Percentiles rank a stretch among this genome's conserved stretches.
Conservation (phyloP, 2,329 filamentous ascomycete genomes). For the Ceratocystis ficicola region DNA sequence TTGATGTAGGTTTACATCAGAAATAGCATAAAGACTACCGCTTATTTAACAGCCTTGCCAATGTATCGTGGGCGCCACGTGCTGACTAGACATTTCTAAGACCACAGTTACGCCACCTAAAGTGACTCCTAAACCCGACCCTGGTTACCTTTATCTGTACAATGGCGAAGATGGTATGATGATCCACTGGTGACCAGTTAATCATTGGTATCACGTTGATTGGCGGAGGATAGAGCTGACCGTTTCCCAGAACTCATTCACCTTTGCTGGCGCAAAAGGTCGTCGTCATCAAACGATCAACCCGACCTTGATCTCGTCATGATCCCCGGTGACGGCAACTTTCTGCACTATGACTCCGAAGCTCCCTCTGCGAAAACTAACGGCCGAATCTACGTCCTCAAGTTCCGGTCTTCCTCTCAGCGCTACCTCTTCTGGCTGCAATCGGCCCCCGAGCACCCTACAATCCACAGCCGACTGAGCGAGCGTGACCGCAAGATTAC, state of each 20-base stretch:
- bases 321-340: constrained; percentile 80
- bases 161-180: constrained; percentile 61
- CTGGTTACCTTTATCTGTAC: constrained; percentile 87
- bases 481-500: constrained; percentile 76
- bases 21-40: background rate
- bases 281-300: constrained; percentile 45
- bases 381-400: constrained; percentile 84
- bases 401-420: constrained; percentile 84
- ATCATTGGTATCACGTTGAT: background rate
- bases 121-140: constrained; percentile 58
- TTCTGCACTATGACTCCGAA: constrained; percentile 60
- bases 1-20: constrained; percentile 50
- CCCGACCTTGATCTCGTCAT: constrained; percentile 85
- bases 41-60: constrained; percentile 12
- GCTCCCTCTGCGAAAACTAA: constrained; percentile 56
- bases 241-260: constrained; percentile 60
- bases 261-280: constrained; percentile 91
- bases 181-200: background rate
- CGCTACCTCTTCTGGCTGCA: constrained; percentile 95
- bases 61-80: constrained; percentile 8
- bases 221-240: constrained; percentile 1
- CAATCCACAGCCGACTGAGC: constrained; percentile 67
- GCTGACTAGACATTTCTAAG: constrained; percentile 14
- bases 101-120: constrained; percentile 46
- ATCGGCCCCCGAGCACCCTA: constrained; percentile 60